A percentile compares a stretch with the other conserved stretches of the same genome.
These are phyloP conservation scores for Lactarius evosmus DNA, from an alignment of 768 basidiomycete genomes.

Conservation along the genomic window DNA sequence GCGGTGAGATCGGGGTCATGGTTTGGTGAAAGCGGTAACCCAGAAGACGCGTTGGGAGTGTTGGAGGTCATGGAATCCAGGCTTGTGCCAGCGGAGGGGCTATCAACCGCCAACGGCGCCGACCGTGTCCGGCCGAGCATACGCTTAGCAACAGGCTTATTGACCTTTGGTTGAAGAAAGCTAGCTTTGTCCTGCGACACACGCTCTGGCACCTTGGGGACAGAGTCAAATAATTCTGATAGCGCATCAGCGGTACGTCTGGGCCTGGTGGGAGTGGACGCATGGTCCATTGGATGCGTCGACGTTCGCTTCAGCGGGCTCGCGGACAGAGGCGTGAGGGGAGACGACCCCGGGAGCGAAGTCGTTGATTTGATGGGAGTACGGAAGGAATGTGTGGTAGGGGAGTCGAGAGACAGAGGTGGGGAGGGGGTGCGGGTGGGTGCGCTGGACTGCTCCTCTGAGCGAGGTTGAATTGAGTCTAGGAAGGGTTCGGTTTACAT, in stretches of 20 bases:
- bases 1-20: conserved; percentile 26
- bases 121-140: conserved; percentile 72
- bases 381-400: conserved; percentile 14
- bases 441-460: conserved; percentile 4
- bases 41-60: conserved; percentile 27
- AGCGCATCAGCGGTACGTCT: conserved; percentile 40
- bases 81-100: conserved; percentile 32
- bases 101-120: conserved; percentile 44
- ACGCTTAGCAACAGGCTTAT: conserved; percentile 51
- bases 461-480: conserved; percentile 2
- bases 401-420: conserved; percentile 14
- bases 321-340: conserved; percentile 22
- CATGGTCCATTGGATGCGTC: conserved; percentile 13
- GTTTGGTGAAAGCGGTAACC: conserved; percentile 23
- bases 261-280: conserved; percentile 14
- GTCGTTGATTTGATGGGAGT: conserved; percentile 24
- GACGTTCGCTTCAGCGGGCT: conserved; percentile 11
- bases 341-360: conserved; percentile 19
- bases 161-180: conserved; percentile 20
- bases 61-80: conserved; percentile 29
- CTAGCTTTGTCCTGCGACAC: conserved; percentile 1
- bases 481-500: not conserved
- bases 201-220: conserved; percentile 27
- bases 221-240: conserved; percentile 45
- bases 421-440: not conserved